Evolutionary conservation across 2,329 filamentous ascomycete genomes (phyloP).

Genomic region (Diaporthe destruens): DNA sequence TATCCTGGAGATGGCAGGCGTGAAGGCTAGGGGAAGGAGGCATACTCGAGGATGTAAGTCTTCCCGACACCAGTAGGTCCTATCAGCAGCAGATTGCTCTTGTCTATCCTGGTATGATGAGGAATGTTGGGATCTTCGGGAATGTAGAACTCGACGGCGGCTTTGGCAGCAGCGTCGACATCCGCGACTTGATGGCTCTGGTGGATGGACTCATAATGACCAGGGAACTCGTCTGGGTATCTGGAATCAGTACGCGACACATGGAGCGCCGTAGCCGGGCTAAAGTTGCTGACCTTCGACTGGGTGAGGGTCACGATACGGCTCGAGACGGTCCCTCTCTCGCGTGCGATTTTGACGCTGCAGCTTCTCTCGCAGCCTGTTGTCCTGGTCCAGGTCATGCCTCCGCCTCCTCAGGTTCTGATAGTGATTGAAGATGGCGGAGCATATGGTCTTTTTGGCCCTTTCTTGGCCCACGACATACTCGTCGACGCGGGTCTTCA

Average conservation of each 20-base stretch:
- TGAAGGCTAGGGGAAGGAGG: slow-evolving; percentile 1
- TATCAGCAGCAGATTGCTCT: slow-evolving; percentile 92
- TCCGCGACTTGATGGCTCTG: slow-evolving; percentile 51
- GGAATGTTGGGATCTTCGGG: slow-evolving; percentile 60
- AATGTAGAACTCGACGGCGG: slow-evolving; percentile 57
- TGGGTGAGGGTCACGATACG: slow-evolving; percentile 73
- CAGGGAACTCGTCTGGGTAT: slow-evolving; percentile 66
- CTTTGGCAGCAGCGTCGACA: slow-evolving; percentile 33
- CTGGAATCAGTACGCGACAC: slow-evolving; percentile 51
- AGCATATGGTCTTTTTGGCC: slow-evolving; percentile 92
- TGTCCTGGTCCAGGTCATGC: slow-evolving; percentile 79
- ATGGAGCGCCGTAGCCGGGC: slow-evolving; percentile 44
- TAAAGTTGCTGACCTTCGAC: slow-evolving; percentile 75
- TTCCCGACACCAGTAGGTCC: slow-evolving; percentile 97
- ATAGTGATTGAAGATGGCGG: slow-evolving; percentile 97
- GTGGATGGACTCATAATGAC: slow-evolving; percentile 63
- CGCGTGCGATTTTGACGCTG: slow-evolving; percentile 78
- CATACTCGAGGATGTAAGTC: slow-evolving; percentile 86
- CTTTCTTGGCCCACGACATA: slow-evolving; percentile 97
- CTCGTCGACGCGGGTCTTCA: slow-evolving; percentile 93
- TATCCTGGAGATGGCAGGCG: not conserved
- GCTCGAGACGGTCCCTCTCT: slow-evolving; percentile 69
- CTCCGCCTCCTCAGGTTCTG: slow-evolving; percentile 84
- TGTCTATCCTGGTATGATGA: slow-evolving; percentile 82
- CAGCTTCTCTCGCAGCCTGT: slow-evolving; percentile 70